phyloP scores from a whole-genome alignment of 352 stramenopile genomes.

The Phytophthora pinifolia region DNA sequence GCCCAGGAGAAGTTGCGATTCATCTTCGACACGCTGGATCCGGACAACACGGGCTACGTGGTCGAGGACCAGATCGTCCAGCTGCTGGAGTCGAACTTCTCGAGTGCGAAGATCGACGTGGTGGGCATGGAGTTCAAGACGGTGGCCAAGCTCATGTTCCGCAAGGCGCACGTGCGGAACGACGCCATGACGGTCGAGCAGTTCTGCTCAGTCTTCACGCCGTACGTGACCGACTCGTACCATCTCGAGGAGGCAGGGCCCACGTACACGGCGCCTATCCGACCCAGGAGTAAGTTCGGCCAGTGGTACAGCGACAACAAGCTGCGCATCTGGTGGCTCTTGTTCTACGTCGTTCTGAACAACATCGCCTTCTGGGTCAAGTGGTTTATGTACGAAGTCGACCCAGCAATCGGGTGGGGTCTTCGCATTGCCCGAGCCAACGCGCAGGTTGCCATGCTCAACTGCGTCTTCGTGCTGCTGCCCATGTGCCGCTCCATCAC shows the following conservation, averaged over 20 bases:
- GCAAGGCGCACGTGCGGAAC: slow-evolving; percentile 48
- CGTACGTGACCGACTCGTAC: slow-evolving; percentile 60
- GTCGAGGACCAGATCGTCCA: slow-evolving; percentile 53
- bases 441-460: slow-evolving; percentile 75
- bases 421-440: slow-evolving; percentile 61
- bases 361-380: slow-evolving; percentile 63
- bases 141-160: slow-evolving; percentile 66
- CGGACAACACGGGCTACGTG: slow-evolving; percentile 42
- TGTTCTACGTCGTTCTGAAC: slow-evolving; percentile 66
- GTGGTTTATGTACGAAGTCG: slow-evolving; percentile 60
- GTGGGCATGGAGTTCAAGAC: slow-evolving; percentile 63
- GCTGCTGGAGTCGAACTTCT: slow-evolving; percentile 68
- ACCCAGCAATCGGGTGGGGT: slow-evolving; percentile 63
- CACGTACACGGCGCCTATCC: slow-evolving; percentile 25
- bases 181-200: slow-evolving; percentile 60
- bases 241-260: slow-evolving; percentile 39
- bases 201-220: slow-evolving; percentile 59
- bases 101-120: slow-evolving; percentile 67
- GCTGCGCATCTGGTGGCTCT: slow-evolving; percentile 74
- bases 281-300: slow-evolving; percentile 46
- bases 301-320: slow-evolving; percentile 66
- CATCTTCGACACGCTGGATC: slow-evolving; percentile 79
- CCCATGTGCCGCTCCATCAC: slow-evolving; percentile 74
- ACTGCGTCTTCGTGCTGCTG: slow-evolving; percentile 65
- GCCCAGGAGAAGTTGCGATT: slow-evolving; percentile 70